These are phyloP conservation scores for Botrytis fragariae DNA, from an alignment of 2,329 filamentous ascomycete genomes.

Conservation along the genomic window DNA sequence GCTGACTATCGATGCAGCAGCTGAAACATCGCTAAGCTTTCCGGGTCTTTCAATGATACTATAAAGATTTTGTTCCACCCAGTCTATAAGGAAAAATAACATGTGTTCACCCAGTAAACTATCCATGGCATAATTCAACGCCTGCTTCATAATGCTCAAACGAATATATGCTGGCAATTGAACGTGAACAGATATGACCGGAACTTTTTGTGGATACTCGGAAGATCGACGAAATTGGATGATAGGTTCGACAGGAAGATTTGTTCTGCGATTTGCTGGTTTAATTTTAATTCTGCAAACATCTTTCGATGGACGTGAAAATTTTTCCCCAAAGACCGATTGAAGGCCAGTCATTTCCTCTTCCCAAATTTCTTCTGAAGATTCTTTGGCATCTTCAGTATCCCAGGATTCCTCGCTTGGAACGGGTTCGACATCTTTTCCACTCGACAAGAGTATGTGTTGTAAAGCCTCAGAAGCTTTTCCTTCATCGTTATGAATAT, in stretches of 20 bases:
- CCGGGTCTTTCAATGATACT: constrained; percentile 83
- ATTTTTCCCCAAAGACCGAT: constrained; percentile 79
- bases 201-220: constrained; percentile 67
- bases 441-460: constrained; percentile 57
- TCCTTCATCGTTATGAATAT: constrained; percentile 68
- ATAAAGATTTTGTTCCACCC: constrained; percentile 83
- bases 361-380: constrained; percentile 68
- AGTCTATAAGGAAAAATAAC: constrained; percentile 87
- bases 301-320: constrained; percentile 56
- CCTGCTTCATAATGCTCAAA: constrained; percentile 78
- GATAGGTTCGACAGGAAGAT: constrained; percentile 51
- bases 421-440: constrained; percentile 37
- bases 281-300: constrained; percentile 70
- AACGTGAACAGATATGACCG: constrained; percentile 67
- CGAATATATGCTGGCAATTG: constrained; percentile 89
- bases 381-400: constrained; percentile 45
- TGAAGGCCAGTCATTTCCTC: constrained; percentile 83
- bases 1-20: constrained; percentile 66
- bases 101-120: constrained; percentile 80
- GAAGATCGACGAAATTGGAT: constrained; percentile 69
- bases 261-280: constrained; percentile 51
- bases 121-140: constrained; percentile 66
- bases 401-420: constrained; percentile 41
- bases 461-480: constrained; percentile 80
- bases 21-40: constrained; percentile 77